These are phyloP conservation scores for Rehmannia glutinosa DNA, from an alignment of 257 asterid species.

Conservation along the genomic window DNA sequence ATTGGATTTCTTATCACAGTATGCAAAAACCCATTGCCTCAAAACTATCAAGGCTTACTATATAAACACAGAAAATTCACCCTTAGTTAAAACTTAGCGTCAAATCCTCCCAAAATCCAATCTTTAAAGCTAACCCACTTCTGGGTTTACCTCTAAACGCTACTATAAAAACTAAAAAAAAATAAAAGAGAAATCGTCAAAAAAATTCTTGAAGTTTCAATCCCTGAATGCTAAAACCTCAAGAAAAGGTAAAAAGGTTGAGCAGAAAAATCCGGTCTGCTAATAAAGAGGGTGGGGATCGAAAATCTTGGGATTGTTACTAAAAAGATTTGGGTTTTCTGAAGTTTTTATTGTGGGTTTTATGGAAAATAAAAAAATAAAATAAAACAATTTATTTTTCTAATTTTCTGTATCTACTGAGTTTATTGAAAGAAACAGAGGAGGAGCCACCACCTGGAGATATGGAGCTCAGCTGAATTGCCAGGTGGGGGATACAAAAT, in stretches of 20 bases:
- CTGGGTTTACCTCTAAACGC: conserved; percentile 1
- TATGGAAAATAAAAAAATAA: no score
- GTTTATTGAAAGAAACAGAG: conserved; percentile 3
- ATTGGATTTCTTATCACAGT: conserved; percentile 19
- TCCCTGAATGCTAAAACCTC: conserved; percentile 13
- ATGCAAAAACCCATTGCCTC: conserved; percentile 17
- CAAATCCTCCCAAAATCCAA: conserved; percentile 29
- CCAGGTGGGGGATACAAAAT: conserved; percentile 28
- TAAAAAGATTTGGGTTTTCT: background rate
- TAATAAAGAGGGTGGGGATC: conserved; percentile 14
- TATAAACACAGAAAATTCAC: background rate
- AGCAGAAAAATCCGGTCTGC: background rate
- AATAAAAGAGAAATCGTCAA: conserved; percentile 15
- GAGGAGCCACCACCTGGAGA: conserved; percentile 37
- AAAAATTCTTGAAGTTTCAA: background rate
- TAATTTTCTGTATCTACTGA: background rate
- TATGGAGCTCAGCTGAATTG: conserved; percentile 21
- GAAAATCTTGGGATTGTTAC: conserved; percentile 29
- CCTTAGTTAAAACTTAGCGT: conserved; percentile 28
- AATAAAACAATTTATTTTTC: background rate
- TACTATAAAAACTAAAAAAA: no score
- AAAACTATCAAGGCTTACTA: conserved; percentile 8
- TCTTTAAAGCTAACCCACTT: conserved; percentile 33
- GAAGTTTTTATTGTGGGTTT: conserved; percentile 2
- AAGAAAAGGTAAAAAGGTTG: background rate